Evolutionary conservation across 306 rosid species (phyloP).

Genomic region (Prunus fruticosa): DNA sequence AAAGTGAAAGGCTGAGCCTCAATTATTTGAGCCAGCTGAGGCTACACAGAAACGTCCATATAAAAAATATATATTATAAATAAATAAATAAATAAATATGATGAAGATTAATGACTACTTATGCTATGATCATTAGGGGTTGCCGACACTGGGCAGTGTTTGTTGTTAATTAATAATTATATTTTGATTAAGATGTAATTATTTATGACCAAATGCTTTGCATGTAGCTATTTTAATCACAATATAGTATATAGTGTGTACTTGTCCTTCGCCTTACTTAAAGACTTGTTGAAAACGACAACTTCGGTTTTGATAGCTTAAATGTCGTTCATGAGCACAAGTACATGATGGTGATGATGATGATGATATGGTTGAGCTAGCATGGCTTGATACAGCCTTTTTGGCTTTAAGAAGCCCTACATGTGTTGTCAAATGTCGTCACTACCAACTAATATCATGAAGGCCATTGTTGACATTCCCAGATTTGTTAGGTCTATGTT

Average conservation of each 20-base stretch:
- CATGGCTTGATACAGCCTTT: not conserved
- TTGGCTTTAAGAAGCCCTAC: not conserved
- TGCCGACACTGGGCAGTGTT: slow-evolving; percentile 8
- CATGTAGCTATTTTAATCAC: not conserved
- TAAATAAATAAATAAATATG: not conserved
- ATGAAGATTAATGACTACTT: not conserved
- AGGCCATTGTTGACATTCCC: not conserved
- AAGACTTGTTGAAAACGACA: not conserved
- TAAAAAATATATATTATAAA: not conserved
- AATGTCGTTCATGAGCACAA: not conserved
- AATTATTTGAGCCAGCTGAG: not conserved
- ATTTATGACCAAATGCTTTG: slow-evolving; percentile 7
- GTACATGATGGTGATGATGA: not conserved
- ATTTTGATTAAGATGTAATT: not conserved
- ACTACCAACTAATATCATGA: not conserved
- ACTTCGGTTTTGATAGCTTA: not conserved
- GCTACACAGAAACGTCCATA: not conserved
- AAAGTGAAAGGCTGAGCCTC: not conserved
- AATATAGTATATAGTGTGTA: not conserved
- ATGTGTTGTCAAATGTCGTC: not conserved
- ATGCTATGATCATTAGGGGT: not conserved
- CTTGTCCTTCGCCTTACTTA: not conserved
- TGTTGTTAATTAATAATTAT: not conserved
- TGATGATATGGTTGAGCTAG: not conserved
- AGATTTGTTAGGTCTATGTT: not conserved